A percentile compares a stretch with the other conserved stretches of the same genome.
These are phyloP conservation scores for Chlorella vulgaris DNA, from an alignment of 139 green algal species.

Conservation along the genomic window DNA sequence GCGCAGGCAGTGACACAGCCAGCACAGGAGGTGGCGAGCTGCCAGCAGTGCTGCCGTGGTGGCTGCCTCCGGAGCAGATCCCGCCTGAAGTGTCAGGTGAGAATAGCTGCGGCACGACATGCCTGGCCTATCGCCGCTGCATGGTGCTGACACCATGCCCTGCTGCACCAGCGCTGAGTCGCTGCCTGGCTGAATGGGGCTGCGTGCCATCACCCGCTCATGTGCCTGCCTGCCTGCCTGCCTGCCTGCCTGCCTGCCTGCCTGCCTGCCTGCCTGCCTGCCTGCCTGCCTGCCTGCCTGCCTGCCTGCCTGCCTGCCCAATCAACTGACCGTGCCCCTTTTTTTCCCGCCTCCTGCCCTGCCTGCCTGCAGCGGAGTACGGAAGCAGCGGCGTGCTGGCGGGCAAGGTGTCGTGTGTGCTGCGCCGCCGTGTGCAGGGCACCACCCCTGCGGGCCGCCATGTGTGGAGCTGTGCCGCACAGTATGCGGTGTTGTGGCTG, in stretches of 20 bases:
- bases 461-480: not conserved
- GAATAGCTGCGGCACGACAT: no score
- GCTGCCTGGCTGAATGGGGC: no score
- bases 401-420: not conserved
- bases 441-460: not conserved
- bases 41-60: not conserved
- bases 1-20: not conserved
- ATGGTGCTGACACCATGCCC: no score
- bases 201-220: no score
- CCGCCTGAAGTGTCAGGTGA: not conserved
- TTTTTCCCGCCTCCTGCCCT: not conserved
- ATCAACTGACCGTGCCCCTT: not conserved
- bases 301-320: no score
- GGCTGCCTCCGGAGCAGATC: constrained; percentile 7
- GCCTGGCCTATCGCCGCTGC: no score
- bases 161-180: no score
- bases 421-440: not conserved
- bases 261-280: no score
- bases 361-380: not conserved
- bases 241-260: no score
- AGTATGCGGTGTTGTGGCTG: not conserved
- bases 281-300: no score
- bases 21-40: not conserved
- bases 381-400: not conserved
- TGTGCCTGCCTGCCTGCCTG: no score